phyloP scores from a whole-genome alignment of 2,329 filamentous ascomycete genomes.

The Helotiales sp. region DNA sequence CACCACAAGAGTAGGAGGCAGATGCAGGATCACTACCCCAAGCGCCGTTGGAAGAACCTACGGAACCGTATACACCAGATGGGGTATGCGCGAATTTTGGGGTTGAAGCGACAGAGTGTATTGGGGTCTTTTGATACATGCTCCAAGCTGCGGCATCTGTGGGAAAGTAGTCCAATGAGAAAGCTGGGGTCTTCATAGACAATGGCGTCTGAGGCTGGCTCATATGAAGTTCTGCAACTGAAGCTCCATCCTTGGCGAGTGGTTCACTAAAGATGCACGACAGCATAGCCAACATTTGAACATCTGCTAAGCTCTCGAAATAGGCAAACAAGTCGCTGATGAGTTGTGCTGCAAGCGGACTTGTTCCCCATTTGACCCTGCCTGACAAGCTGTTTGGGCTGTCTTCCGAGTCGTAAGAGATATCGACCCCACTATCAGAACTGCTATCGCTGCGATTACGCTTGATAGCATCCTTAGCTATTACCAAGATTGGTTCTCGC shows the following conservation, averaged over 20 bases:
- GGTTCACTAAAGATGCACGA: constrained; percentile 68
- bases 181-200: constrained; percentile 64
- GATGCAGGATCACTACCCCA: constrained; percentile 56
- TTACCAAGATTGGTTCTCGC: constrained; percentile 58
- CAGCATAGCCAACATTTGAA: constrained; percentile 72
- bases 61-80: constrained; percentile 53
- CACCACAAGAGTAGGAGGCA: constrained; percentile 61
- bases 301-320: constrained; percentile 61
- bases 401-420: constrained; percentile 41
- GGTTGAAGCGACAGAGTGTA: constrained; percentile 56
- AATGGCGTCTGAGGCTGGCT: constrained; percentile 62
- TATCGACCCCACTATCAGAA: constrained; percentile 48
- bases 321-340: constrained; percentile 63
- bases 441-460: constrained; percentile 37
- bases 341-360: constrained; percentile 62
- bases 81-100: constrained; percentile 58
- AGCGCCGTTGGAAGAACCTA: constrained; percentile 54
- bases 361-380: constrained; percentile 67
- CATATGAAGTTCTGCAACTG: constrained; percentile 57
- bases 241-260: constrained; percentile 53
- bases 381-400: constrained; percentile 45
- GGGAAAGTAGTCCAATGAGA: constrained; percentile 67
- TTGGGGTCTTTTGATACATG: constrained; percentile 50
- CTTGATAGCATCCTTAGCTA: constrained; percentile 63
- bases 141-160: constrained; percentile 56